Evolutionary conservation across 345 rosid genomes (phyloP), one percentile per base, ranked within the genome.

Genomic region (Turnera subulata): DNA sequence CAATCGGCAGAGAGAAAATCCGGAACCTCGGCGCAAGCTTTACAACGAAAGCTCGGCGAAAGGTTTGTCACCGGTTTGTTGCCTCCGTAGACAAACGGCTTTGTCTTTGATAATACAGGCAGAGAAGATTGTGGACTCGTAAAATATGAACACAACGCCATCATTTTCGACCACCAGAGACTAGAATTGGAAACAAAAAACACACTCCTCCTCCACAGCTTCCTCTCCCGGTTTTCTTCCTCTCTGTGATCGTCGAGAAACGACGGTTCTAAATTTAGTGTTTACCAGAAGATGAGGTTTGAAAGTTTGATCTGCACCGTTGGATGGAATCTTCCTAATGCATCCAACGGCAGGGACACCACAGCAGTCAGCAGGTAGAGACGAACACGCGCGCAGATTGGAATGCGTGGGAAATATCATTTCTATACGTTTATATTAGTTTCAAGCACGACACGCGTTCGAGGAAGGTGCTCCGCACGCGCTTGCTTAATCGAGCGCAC

Each of bases 1-100:
- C 96, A 91, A 65, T 88, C 85, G 0, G 87, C 84, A 23, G 96
- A 88, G 76, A 91, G 84, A 69, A 75, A 86, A 72, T 91, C 95
- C 5, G 98, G 92, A 51, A 91, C 83, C 24, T 88, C 98, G 42
- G 86, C 77, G 21, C 95, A 82, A 62, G 92, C 84, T 60, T 68
- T 72, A 20, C 83, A 46, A 62, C 77, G 83, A 49, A 53, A 64
- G 59, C 74, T 58, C n/a, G 69, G 37, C 20, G 70, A 59, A 63
- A 64, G n/a, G n/a, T n/a, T 39, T 42, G 47, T 42, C 23, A 32
- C 12, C 62, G 67, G 53, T 48, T 50, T 75, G 59, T 44, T 54
- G 56, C 43, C 55, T 60, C 76, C 72, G 16, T 24, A 22, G 57
- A 50, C 57, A 48, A 46, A 38, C 48, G 62, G 73, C 59, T 70